phyloP scores from a whole-genome alignment of 176 grass and related monocot species.

The Oryza glumipatula region DNA sequence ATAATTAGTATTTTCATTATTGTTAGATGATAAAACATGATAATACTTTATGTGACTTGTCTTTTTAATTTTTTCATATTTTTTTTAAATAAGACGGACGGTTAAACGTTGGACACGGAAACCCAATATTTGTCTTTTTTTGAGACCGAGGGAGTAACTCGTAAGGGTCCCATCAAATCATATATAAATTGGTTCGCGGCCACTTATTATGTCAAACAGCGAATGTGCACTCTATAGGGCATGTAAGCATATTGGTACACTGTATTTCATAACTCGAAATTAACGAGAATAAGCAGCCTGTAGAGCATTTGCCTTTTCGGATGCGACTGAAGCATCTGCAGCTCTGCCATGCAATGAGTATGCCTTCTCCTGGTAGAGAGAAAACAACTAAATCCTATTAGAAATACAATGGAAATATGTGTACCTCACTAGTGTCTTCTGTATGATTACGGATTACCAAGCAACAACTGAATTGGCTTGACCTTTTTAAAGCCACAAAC shows the following conservation, averaged over 20 bases:
- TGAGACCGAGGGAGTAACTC: too few species aligned
- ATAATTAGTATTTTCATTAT: too few species aligned
- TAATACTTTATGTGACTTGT: too few species aligned
- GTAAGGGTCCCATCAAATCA: background rate
- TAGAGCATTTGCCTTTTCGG: conserved; percentile 53
- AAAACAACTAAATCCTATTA: background rate
- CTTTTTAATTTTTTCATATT: too few species aligned
- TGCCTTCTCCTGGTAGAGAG: conserved; percentile 50
- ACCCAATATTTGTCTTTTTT: too few species aligned
- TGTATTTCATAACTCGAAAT: background rate
- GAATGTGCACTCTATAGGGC: background rate
- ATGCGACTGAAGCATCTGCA: conserved; percentile 44
- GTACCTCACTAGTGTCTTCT: background rate
- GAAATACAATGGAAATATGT: background rate
- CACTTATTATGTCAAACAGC: conserved; percentile 1
- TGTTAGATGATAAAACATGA: too few species aligned
- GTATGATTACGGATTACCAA: background rate
- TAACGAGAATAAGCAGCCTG: conserved; percentile 38
- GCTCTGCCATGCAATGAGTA: conserved; percentile 48
- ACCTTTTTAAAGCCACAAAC: background rate
- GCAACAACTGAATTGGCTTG: background rate
- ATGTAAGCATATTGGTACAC: background rate
- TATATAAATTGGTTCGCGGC: background rate
- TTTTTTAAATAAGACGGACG: too few species aligned
- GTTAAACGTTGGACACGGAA: too few species aligned